phyloP scores from a whole-genome alignment of 2,329 filamentous ascomycete species.

The Dothidotthia symphoricarpi region DNA sequence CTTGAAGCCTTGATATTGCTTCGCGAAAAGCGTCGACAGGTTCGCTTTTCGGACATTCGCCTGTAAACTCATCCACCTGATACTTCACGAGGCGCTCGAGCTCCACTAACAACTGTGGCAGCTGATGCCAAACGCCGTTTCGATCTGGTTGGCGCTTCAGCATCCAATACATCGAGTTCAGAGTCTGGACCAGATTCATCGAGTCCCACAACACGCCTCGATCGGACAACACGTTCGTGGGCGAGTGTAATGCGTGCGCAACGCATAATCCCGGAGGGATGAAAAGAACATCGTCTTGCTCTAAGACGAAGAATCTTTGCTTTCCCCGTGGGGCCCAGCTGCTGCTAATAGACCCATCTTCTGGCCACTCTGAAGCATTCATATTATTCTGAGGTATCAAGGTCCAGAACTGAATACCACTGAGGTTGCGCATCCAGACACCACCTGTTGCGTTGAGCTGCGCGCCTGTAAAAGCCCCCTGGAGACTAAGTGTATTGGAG shows the following conservation, averaged over 20 bases:
- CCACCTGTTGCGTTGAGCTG: not conserved
- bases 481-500: not conserved
- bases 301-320: not conserved
- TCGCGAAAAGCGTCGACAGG: not conserved
- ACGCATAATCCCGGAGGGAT: not conserved
- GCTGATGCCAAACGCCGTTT: not conserved
- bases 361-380: not conserved
- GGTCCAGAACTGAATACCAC: not conserved
- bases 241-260: not conserved
- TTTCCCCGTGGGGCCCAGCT: not conserved
- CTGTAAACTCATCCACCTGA: not conserved
- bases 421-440: not conserved
- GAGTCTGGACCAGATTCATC: not conserved
- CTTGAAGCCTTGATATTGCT: too few species aligned
- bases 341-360: too few species aligned
- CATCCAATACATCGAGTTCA: not conserved
- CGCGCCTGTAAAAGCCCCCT: not conserved
- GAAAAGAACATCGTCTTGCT: conserved; percentile 1
- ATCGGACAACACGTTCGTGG: not conserved
- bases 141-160: not conserved
- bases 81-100: not conserved
- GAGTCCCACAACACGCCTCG: not conserved
- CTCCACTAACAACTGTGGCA: not conserved
- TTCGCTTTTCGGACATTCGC: not conserved
- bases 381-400: not conserved